A percentile compares a stretch with the other conserved stretches of the same genome.
Evolutionary conservation across 2,329 filamentous ascomycete species (phyloP).

Genomic region (Sporothrix schenckii): DNA sequence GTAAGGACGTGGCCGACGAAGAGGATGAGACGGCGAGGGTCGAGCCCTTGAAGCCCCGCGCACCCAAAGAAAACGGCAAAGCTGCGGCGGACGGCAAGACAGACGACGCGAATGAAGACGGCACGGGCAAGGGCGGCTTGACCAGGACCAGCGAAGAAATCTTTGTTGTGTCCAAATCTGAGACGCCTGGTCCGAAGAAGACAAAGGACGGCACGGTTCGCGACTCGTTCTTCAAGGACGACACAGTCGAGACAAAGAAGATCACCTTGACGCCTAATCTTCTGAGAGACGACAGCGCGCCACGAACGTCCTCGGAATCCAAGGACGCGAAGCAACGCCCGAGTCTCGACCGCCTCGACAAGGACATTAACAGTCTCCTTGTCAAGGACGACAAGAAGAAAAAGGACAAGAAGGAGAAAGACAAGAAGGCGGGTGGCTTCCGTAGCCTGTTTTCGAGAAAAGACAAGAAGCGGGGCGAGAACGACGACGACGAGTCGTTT

Average conservation of each 20-base stretch:
- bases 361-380: conserved; percentile 50
- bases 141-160: conserved; percentile 67
- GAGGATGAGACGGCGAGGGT: conserved; percentile 59
- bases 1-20: conserved; percentile 41
- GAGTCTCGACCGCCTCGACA: conserved; percentile 75
- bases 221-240: conserved; percentile 97
- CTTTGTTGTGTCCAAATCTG: conserved; percentile 56
- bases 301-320: conserved; percentile 59
- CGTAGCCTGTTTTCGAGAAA: conserved; percentile 66
- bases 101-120: conserved; percentile 45
- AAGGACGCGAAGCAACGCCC: conserved; percentile 59
- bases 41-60: conserved; percentile 57
- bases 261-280: conserved; percentile 95
- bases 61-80: conserved; percentile 47
- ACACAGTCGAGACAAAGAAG: conserved; percentile 92
- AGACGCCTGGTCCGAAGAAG: conserved; percentile 55
- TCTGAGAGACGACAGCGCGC: conserved; percentile 73
- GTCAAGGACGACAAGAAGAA: conserved; percentile 74
- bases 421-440: conserved; percentile 60
- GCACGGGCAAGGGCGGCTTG: conserved; percentile 38
- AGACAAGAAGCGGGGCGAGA: conserved; percentile 60
- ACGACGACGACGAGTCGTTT: conserved; percentile 62
- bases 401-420: conserved; percentile 73
- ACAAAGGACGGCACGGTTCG: conserved; percentile 84
- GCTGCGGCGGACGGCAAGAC: conserved; percentile 40